Conservation (phyloP, 768 basidiomycete genomes). For the Cystofilobasidium bisporidii region DNA sequence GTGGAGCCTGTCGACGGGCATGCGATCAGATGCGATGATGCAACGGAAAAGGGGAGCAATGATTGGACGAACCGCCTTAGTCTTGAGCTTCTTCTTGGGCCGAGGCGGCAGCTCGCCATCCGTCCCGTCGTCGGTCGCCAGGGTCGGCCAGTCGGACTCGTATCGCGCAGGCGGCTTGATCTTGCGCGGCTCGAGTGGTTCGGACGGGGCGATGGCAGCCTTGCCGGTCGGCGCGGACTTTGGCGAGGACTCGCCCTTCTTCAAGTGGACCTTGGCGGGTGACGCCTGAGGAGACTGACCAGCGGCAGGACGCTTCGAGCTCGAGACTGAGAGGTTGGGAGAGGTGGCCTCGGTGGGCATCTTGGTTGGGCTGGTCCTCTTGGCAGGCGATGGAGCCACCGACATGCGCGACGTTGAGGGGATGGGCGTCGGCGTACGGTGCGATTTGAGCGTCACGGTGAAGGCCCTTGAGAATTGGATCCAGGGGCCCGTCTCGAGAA, state of each 20-base stretch:
- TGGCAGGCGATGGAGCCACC: too few relatives aligned
- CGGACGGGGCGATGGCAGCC: too few relatives aligned
- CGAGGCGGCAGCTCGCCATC: not conserved
- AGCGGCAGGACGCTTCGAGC: not conserved
- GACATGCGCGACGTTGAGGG: not conserved
- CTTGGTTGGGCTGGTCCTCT: too few relatives aligned
- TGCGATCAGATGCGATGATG: too few relatives aligned
- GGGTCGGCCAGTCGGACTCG: not conserved
- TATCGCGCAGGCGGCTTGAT: not conserved
- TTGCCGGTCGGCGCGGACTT: too few relatives aligned
- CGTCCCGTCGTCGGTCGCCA: too few relatives aligned
- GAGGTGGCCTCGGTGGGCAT: not conserved
- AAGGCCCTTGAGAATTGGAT: not conserved
- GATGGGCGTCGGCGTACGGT: not conserved
- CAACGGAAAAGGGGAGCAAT: too few relatives aligned
- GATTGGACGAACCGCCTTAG: not conserved
- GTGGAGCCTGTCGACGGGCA: too few relatives aligned
- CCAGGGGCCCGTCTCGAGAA: not conserved
- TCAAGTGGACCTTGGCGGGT: too few relatives aligned
- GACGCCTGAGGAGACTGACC: not conserved
- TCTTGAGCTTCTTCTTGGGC: not conserved
- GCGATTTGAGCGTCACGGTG: not conserved
- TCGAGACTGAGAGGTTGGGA: not conserved
- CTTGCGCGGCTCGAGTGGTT: conserved; percentile 4
- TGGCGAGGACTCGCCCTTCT: not conserved